A percentile compares a stretch with the other conserved stretches of the same genome.
phyloP scores from a whole-genome alignment of 108 stramenopile species.

The Discostella stelligeroides region DNA sequence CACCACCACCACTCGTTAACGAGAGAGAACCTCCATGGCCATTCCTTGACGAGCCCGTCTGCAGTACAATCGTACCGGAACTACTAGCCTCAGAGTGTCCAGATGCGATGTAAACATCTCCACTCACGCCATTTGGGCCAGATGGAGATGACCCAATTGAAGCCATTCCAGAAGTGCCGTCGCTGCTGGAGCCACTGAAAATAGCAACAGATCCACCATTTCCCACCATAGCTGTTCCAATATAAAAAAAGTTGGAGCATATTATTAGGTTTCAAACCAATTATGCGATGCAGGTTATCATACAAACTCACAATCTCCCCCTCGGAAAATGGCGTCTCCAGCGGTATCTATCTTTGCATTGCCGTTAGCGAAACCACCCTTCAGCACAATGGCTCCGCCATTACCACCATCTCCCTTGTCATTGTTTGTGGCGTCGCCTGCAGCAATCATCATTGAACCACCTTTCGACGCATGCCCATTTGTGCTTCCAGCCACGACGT shows the following conservation, averaged over 20 bases:
- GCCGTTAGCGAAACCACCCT: constrained; percentile 39
- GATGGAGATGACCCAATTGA: constrained; percentile 25
- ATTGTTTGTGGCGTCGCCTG: constrained; percentile 31
- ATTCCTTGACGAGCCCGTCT: constrained; percentile 47
- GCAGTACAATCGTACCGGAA: constrained; percentile 47
- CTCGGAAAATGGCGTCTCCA: constrained; percentile 20
- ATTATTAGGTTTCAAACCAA: background rate
- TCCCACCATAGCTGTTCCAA: constrained; percentile 29
- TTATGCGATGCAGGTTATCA: background rate
- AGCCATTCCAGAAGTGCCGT: constrained; percentile 22
- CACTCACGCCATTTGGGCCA: constrained; percentile 31
- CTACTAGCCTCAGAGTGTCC: constrained; percentile 22
- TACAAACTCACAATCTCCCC: constrained; percentile 34
- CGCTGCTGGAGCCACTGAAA: constrained; percentile 22
- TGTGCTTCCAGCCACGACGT: constrained; percentile 19
- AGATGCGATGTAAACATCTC: constrained; percentile 13
- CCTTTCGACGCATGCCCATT: constrained; percentile 16
- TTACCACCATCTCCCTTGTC: constrained; percentile 44
- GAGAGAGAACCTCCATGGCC: constrained; percentile 50
- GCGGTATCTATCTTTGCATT: constrained; percentile 30
- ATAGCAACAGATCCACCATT: constrained; percentile 27
- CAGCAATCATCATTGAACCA: constrained; percentile 32
- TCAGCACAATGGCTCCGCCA: constrained; percentile 28
- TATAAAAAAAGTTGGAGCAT: background rate
- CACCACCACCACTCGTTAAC: constrained; percentile 40